Percentiles rank a stretch among this genome's conserved stretches.
Conservation (phyloP, 208 protist species). For the Endotrypanum monterogeii region DNA sequence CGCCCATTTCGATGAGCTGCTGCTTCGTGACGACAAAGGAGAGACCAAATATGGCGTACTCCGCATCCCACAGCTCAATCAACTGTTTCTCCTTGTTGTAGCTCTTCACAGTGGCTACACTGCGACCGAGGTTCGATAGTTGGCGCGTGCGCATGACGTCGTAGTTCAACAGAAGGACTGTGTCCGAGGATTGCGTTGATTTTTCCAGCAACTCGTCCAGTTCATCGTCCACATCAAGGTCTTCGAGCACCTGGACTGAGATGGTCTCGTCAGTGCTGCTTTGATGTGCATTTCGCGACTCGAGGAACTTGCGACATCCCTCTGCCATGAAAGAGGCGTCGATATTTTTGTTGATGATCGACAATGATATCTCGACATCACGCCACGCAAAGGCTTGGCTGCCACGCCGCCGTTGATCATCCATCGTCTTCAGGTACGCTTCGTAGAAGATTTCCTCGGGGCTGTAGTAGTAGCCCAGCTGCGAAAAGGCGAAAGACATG, state of each 20-base stretch:
- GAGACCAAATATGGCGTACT: constrained; percentile 86
- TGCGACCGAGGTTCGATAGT: constrained; percentile 61
- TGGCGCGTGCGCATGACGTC: constrained; percentile 67
- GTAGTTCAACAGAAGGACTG: constrained; percentile 86
- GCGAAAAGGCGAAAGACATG: constrained; percentile 82
- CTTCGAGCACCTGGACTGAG: constrained; percentile 70
- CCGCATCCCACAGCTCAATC: constrained; percentile 80
- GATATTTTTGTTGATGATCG: constrained; percentile 87
- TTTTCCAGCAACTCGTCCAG: constrained; percentile 67
- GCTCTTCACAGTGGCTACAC: constrained; percentile 71
- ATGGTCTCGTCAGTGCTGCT: constrained; percentile 27
- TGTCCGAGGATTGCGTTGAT: constrained; percentile 52
- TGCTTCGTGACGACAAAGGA: constrained; percentile 52
- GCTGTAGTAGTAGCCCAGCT: constrained; percentile 85
- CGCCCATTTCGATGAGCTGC: constrained; percentile 76
- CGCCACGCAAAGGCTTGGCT: constrained; percentile 89
- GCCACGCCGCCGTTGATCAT: constrained; percentile 78
- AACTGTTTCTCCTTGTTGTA: constrained; percentile 69
- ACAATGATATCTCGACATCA: constrained; percentile 87
- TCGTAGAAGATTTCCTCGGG: constrained; percentile 92
- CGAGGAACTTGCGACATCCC: constrained; percentile 81
- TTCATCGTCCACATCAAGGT: constrained; percentile 73
- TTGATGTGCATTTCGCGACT: constrained; percentile 51
- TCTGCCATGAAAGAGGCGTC: constrained; percentile 79
- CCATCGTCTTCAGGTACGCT: constrained; percentile 88